Conservation (phyloP, 2,329 filamentous ascomycete species). For the Cladosporium cucumerinum region DNA sequence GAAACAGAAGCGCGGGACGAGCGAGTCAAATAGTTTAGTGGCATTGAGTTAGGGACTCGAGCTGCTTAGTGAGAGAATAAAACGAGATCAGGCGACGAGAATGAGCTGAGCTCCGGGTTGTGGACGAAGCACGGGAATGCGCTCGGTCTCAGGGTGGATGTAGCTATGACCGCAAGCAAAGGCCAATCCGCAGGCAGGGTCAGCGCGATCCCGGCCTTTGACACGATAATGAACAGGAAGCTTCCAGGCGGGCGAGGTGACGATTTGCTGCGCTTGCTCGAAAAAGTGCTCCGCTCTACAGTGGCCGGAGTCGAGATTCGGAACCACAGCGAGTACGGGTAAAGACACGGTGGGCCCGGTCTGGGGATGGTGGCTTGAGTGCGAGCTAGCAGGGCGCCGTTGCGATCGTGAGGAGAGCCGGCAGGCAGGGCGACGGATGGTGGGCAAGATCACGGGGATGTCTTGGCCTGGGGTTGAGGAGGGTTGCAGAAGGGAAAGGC, state of each 20-base stretch:
- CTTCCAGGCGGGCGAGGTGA: background rate
- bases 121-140: slow-evolving; percentile 10
- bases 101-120: slow-evolving; percentile 4
- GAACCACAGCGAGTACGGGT: background rate
- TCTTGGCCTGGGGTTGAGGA: slow-evolving; percentile 14
- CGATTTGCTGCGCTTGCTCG: slow-evolving; percentile 9
- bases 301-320: slow-evolving; percentile 7
- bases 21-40: slow-evolving; percentile 8
- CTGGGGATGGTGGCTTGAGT: background rate
- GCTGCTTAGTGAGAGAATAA: background rate
- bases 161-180: slow-evolving; percentile 4
- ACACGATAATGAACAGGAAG: slow-evolving; percentile 16
- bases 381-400: slow-evolving; percentile 6
- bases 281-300: slow-evolving; percentile 11
- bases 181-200: slow-evolving; percentile 8
- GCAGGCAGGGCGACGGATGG: background rate
- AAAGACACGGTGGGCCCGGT: slow-evolving; percentile 10
- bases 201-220: background rate
- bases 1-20: slow-evolving; percentile 7
- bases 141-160: background rate
- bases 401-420: slow-evolving; percentile 14
- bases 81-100: slow-evolving; percentile 8
- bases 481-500: background rate
- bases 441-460: background rate
- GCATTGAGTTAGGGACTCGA: background rate